Evolutionary conservation across 148 eudicot genomes (phyloP).

Genomic region (Agrostemma githago): DNA sequence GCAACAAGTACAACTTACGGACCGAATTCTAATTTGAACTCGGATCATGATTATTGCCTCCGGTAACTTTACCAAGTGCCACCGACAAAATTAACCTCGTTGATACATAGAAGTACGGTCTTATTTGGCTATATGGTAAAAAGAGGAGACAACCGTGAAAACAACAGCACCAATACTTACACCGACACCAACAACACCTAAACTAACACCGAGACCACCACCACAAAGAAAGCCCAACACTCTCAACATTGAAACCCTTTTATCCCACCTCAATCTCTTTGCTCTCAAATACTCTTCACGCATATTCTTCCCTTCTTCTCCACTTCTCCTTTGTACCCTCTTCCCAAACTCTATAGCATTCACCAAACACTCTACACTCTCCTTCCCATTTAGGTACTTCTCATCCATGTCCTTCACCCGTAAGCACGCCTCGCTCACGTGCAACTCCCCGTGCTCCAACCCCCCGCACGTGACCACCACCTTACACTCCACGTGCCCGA

Average conservation of each 20-base stretch:
- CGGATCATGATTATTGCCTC: too few relatives aligned
- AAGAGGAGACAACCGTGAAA: too few relatives aligned
- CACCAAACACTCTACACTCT: slow-evolving; percentile 38
- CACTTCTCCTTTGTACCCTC: slow-evolving; percentile 26
- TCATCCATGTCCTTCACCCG: slow-evolving; percentile 55
- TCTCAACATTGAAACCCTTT: slow-evolving; percentile 30
- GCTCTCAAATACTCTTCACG: slow-evolving; percentile 28
- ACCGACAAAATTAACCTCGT: neutral
- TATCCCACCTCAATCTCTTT: slow-evolving; percentile 34
- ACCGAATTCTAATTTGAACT: too few relatives aligned
- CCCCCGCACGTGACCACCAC: slow-evolving; percentile 41
- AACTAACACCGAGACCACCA: slow-evolving; percentile 17
- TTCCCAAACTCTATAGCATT: slow-evolving; percentile 41
- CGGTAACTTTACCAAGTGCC: too few relatives aligned
- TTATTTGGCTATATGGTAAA: neutral
- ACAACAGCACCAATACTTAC: neutral
- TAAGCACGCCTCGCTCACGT: slow-evolving; percentile 51
- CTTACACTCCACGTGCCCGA: slow-evolving; percentile 33
- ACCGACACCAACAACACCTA: slow-evolving; percentile 27
- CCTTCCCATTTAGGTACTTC: slow-evolving; percentile 41
- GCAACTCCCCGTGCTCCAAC: slow-evolving; percentile 36
- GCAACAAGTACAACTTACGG: too few relatives aligned
- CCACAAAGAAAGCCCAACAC: slow-evolving; percentile 26
- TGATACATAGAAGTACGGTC: neutral
- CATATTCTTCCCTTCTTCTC: slow-evolving; percentile 30